Evolutionary conservation across 192 early-diverging fungal genomes (phyloP).

Genomic region (Coemansia sp.): DNA sequence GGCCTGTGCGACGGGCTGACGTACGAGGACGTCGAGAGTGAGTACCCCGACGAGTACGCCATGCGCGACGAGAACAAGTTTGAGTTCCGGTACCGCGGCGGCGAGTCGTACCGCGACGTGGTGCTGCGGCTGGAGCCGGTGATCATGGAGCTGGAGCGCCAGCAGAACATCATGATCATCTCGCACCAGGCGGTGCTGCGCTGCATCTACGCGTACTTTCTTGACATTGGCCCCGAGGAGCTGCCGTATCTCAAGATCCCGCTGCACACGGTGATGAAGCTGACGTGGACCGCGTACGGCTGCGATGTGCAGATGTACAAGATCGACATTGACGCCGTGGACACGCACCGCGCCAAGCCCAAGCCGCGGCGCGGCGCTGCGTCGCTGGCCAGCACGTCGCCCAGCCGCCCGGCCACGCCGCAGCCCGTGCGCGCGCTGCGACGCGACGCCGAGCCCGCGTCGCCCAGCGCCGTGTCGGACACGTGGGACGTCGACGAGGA

Average conservation of each 20-base stretch:
- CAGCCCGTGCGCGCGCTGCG: conserved; percentile 14
- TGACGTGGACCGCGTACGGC: conserved; percentile 94
- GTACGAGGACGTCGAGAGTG: conserved; percentile 95
- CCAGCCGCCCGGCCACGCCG: conserved; percentile 5
- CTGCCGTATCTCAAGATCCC: conserved; percentile 99
- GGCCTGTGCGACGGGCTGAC: conserved; percentile 98
- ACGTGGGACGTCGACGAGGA: conserved; percentile 24
- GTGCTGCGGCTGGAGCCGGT: conserved; percentile 96
- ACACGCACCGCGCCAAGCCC: conserved; percentile 87
- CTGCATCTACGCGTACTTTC: conserved; percentile 97
- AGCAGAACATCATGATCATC: conserved; percentile 93
- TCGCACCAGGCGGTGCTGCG: conserved; percentile 97
- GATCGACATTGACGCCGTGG: conserved; percentile 96
- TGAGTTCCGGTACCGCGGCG: conserved; percentile 78
- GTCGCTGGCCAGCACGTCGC: conserved; percentile 15
- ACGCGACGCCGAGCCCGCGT: conserved; percentile 1
- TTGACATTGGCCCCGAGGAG: conserved; percentile 89
- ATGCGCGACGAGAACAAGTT: conserved; percentile 97
- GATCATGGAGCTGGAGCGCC: conserved; percentile 98
- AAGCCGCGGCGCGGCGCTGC: conserved; percentile 35
- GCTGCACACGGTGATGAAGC: conserved; percentile 92
- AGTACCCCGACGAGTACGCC: conserved; percentile 90
- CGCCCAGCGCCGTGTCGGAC: conserved; percentile 9
- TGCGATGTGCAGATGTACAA: conserved; percentile 92
- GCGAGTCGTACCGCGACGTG: conserved; percentile 93